Percentiles rank a stretch among this genome's conserved stretches.
Evolutionary conservation across 495 filamentous ascomycete genomes (phyloP).

Genomic region (Penicillium antarcticum): DNA sequence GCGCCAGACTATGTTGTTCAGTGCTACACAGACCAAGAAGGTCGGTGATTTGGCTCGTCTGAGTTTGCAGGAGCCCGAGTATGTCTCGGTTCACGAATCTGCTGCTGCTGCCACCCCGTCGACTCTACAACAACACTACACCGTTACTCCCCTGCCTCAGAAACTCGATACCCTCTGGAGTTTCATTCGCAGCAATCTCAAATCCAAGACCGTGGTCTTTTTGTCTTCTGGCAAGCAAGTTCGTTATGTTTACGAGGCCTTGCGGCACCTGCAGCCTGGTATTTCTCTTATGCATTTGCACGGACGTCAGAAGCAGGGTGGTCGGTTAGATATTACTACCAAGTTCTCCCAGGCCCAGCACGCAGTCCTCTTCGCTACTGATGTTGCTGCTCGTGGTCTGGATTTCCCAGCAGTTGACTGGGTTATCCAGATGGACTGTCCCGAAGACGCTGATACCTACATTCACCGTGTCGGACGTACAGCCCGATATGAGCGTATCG

Average conservation of each 20-base stretch:
- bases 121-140: constrained; percentile 86
- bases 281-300: constrained; percentile 94
- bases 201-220: constrained; percentile 91
- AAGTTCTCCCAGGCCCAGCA: constrained; percentile 75
- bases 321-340: constrained; percentile 78
- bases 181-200: constrained; percentile 85
- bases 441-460: constrained; percentile 95
- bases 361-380: constrained; percentile 89
- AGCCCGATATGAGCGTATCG: constrained; percentile 85
- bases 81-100: constrained; percentile 87
- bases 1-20: constrained; percentile 91
- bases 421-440: constrained; percentile 93
- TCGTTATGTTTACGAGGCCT: constrained; percentile 88
- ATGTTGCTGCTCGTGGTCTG: constrained; percentile 87
- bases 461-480: constrained; percentile 96
- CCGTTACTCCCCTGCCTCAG: constrained; percentile 74
- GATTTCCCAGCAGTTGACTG: constrained; percentile 98
- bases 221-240: constrained; percentile 94
- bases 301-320: constrained; percentile 88
- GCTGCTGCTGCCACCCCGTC: constrained; percentile 78
- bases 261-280: constrained; percentile 91
- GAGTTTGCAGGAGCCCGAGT: constrained; percentile 86
- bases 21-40: constrained; percentile 92
- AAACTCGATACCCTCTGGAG: constrained; percentile 91
- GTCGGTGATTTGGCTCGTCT: constrained; percentile 88